phyloP scores from a whole-genome alignment of 2,329 filamentous ascomycete species.

The Gyromitra esculenta region DNA sequence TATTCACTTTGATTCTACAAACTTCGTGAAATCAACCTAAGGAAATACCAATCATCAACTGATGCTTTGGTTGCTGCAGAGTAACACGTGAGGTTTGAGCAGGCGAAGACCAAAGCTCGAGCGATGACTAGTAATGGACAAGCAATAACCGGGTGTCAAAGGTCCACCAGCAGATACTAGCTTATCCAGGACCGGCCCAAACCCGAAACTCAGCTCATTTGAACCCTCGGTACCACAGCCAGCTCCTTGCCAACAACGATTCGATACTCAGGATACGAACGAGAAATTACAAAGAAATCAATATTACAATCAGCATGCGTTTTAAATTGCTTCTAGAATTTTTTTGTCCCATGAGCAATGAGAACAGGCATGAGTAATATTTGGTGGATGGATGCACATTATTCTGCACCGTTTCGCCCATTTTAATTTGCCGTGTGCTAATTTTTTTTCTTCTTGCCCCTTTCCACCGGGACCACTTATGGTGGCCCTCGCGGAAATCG shows the following conservation, averaged over 20 bases:
- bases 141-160: slow-evolving; percentile 13
- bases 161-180: slow-evolving; percentile 7
- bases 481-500: neutral
- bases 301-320: slow-evolving; percentile 3
- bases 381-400: neutral
- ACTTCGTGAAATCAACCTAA: slow-evolving; percentile 7
- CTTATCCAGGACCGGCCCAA: neutral
- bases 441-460: slow-evolving; percentile 3
- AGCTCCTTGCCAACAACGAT: neutral
- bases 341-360: slow-evolving; percentile 1
- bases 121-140: neutral
- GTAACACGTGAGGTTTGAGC: slow-evolving; percentile 17
- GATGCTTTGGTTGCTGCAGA: slow-evolving; percentile 11
- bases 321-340: slow-evolving; percentile 19
- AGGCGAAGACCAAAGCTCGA: neutral
- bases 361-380: slow-evolving; percentile 17
- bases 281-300: neutral
- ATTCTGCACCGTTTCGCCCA: slow-evolving; percentile 25
- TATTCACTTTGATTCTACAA: slow-evolving; percentile 1
- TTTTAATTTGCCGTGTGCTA: slow-evolving; percentile 14
- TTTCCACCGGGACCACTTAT: slow-evolving; percentile 9
- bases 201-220: slow-evolving; percentile 13
- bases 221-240: neutral
- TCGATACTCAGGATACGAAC: neutral
- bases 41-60: slow-evolving; percentile 20